These are phyloP conservation scores for Pseudomonodictys pantanalensis DNA, from an alignment of 495 filamentous ascomycete genomes.

Conservation along the genomic window DNA sequence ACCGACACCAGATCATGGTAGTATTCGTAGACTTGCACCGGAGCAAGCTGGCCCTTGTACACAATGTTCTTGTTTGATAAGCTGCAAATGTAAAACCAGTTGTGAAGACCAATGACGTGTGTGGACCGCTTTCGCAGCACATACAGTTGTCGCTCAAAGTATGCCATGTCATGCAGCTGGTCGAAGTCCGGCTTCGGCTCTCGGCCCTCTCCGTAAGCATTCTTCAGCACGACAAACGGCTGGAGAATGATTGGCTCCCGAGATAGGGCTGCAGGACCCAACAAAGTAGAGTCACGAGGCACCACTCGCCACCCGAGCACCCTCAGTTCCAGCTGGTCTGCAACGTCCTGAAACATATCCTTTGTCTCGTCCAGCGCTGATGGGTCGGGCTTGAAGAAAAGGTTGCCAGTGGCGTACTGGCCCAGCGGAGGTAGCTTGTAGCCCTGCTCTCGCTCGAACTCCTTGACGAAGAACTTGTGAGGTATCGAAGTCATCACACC, in stretches of 20 bases:
- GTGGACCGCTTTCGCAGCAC: conserved; percentile 92
- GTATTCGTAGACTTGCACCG: conserved; percentile 98
- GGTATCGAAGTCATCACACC: conserved; percentile 99
- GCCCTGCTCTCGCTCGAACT: conserved; percentile 86
- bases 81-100: conserved; percentile 99
- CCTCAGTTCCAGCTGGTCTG: conserved; percentile 78
- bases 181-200: conserved; percentile 76
- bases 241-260: conserved; percentile 93
- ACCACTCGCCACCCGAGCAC: conserved; percentile 97
- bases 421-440: conserved; percentile 82
- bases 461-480: conserved; percentile 98
- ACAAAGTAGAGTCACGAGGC: conserved; percentile 84
- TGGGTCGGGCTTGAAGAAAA: conserved; percentile 97
- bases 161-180: conserved; percentile 74
- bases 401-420: conserved; percentile 95
- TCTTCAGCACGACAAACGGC: conserved; percentile 87
- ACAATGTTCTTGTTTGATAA: conserved; percentile 98
- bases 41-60: conserved; percentile 97
- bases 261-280: conserved; percentile 90
- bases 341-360: conserved; percentile 85
- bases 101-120: conserved; percentile 89
- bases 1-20: conserved; percentile 97
- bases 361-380: conserved; percentile 86
- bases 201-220: conserved; percentile 81
- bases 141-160: conserved; percentile 92